A percentile compares a stretch with the other conserved stretches of the same genome.
phyloP scores from a whole-genome alignment of 2,329 filamentous ascomycete genomes.

The Xylaria sp. region DNA sequence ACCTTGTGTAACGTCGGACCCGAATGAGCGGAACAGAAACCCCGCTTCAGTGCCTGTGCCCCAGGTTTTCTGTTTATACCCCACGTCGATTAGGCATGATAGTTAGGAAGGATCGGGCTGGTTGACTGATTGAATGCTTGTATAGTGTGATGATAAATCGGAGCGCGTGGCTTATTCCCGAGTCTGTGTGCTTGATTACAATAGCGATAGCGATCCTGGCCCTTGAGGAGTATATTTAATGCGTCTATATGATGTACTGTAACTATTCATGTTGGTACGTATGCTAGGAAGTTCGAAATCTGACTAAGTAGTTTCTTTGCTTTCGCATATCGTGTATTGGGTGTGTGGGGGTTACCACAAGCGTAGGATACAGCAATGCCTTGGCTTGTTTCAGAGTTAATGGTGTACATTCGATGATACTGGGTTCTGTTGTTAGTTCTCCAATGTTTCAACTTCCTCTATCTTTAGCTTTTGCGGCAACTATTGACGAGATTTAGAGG shows the following conservation, averaged over 20 bases:
- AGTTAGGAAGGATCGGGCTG: background rate
- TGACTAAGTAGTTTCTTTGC: no score
- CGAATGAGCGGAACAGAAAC: constrained; percentile 15
- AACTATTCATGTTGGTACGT: no score
- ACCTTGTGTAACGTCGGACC: constrained; percentile 17
- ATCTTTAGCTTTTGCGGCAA: background rate
- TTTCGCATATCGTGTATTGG: background rate
- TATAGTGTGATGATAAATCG: background rate
- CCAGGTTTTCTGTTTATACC: constrained; percentile 1
- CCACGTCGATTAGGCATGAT: background rate
- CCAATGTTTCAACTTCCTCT: background rate
- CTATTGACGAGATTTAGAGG: background rate
- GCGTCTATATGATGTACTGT: background rate
- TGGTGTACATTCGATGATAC: constrained; percentile 9
- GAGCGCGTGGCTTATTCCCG: background rate
- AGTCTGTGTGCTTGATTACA: background rate
- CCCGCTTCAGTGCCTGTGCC: background rate
- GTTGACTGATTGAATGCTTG: background rate
- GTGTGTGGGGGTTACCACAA: constrained; percentile 1
- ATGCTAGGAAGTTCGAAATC: no score
- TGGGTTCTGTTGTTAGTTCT: background rate
- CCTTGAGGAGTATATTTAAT: background rate
- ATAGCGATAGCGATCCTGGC: background rate
- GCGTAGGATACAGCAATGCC: background rate
- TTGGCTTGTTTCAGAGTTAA: constrained; percentile 24